Evolutionary conservation across 78 protist species (phyloP).

Genomic region (Guillardia theta): DNA sequence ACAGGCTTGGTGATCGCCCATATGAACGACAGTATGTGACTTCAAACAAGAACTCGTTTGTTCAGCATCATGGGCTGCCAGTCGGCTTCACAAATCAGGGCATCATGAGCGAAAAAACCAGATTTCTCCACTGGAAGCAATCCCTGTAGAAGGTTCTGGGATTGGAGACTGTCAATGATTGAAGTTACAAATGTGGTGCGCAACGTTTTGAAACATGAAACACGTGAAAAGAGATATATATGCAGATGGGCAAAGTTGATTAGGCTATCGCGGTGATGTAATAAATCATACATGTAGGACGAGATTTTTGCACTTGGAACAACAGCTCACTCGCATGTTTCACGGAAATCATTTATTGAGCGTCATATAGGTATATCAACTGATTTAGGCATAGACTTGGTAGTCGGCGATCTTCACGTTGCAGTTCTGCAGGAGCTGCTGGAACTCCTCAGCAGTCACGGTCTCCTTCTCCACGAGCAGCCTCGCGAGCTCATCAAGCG

Average conservation of each 20-base stretch:
- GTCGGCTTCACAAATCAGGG: slow-evolving; percentile 48
- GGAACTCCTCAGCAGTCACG: slow-evolving; percentile 44
- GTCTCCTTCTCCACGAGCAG: slow-evolving; percentile 55
- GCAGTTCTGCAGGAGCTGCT: not conserved
- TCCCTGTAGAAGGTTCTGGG: slow-evolving; percentile 16
- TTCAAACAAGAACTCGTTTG: slow-evolving; percentile 20
- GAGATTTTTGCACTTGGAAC: too few species aligned
- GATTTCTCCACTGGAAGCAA: slow-evolving; percentile 13
- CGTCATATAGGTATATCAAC: not conserved
- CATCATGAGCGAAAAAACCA: not conserved
- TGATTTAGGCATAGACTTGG: not conserved
- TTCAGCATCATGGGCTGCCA: slow-evolving; percentile 13
- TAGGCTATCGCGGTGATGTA: too few species aligned
- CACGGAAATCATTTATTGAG: too few species aligned
- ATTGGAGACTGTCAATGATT: too few species aligned
- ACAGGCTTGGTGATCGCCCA: not conserved
- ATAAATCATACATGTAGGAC: too few species aligned
- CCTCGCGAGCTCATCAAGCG: slow-evolving; percentile 37
- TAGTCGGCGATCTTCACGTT: not conserved
- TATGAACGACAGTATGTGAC: slow-evolving; percentile 24
- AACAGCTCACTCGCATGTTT: too few species aligned
- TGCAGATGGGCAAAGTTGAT: too few species aligned
- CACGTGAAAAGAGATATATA: too few species aligned
- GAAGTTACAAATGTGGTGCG: too few species aligned
- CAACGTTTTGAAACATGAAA: too few species aligned